phyloP scores from a whole-genome alignment of 371 early-diverging fungal species.

The Mucor irregularis region DNA sequence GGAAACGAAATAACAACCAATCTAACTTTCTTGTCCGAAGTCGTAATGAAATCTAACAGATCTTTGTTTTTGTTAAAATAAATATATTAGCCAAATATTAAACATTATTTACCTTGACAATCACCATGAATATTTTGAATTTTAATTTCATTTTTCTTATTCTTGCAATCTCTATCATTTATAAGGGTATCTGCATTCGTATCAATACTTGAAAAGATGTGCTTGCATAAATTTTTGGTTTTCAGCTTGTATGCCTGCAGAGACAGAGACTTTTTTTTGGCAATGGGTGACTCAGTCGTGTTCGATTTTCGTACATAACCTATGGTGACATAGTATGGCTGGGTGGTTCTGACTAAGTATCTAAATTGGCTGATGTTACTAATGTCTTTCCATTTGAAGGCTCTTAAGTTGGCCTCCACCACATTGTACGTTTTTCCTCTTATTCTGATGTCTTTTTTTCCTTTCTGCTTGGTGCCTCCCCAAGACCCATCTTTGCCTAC shows the following conservation, averaged over 20 bases:
- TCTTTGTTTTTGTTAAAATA: constrained; percentile 8
- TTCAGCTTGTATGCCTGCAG: neutral
- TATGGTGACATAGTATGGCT: constrained; percentile 18
- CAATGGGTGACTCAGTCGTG: neutral
- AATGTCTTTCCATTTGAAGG: constrained; percentile 2
- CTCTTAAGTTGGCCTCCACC: constrained; percentile 2
- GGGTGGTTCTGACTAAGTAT: constrained; percentile 2
- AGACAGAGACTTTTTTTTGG: neutral
- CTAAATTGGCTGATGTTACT: constrained; percentile 4
- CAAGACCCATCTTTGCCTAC: constrained; percentile 9
- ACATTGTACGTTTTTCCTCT: constrained; percentile 5
- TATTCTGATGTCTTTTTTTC: neutral
- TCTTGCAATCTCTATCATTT: neutral
- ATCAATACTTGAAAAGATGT: neutral
- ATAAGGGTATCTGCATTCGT: neutral
- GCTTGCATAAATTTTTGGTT: neutral
- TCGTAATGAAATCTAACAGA: constrained; percentile 3
- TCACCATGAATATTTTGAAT: neutral
- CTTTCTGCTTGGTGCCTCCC: constrained; percentile 1
- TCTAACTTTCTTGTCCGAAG: neutral
- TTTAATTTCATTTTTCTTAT: neutral
- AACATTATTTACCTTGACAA: constrained; percentile 4
- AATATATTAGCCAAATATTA: constrained; percentile 4
- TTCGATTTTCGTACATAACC: constrained; percentile 25
- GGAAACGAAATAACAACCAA: neutral